phyloP scores from a whole-genome alignment of 2,329 filamentous ascomycete genomes.

The Penicillium italicum region DNA sequence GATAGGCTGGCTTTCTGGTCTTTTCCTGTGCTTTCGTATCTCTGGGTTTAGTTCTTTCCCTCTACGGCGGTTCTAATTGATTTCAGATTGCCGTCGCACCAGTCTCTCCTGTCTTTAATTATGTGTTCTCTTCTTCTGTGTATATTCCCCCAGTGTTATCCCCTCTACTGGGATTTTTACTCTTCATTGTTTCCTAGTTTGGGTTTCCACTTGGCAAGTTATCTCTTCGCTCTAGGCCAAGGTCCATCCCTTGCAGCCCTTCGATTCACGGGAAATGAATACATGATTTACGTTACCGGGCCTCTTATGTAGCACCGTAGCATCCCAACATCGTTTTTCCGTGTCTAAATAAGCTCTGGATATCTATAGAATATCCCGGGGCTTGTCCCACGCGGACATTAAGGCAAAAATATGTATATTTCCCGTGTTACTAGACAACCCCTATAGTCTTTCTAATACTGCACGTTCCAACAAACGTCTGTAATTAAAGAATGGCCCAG shows the following conservation, averaged over 20 bases:
- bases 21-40: neutral
- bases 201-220: neutral
- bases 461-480: neutral
- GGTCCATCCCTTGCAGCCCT: neutral
- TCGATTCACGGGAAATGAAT: neutral
- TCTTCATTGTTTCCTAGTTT: neutral
- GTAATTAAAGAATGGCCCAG: neutral
- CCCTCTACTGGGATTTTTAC: neutral
- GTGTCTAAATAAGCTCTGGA: neutral
- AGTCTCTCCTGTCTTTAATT: neutral
- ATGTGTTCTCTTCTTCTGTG: neutral
- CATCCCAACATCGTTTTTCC: neutral
- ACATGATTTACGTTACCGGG: neutral
- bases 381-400: neutral
- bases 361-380: neutral
- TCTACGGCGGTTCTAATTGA: neutral
- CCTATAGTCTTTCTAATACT: neutral
- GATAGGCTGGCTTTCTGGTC: neutral
- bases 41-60: neutral
- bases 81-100: neutral
- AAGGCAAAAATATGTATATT: neutral
- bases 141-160: constrained; percentile 16
- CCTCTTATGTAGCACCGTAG: neutral
- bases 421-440: neutral
- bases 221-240: neutral